Evolutionary conservation across 306 rosid species (phyloP).

Genomic region (Gleditsia sinensis): DNA sequence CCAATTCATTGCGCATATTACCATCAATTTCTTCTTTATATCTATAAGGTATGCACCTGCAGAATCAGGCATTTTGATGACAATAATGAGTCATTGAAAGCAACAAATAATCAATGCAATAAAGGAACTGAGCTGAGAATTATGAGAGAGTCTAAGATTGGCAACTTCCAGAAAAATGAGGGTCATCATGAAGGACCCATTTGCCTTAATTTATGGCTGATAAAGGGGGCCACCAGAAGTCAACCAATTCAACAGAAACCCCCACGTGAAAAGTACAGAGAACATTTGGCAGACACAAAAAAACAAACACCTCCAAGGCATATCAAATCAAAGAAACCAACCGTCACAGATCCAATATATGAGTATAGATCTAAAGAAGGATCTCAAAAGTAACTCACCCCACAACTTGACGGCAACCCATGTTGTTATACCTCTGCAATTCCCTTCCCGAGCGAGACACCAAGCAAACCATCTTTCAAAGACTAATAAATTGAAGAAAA

Average conservation of each 20-base stretch:
- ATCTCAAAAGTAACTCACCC: conserved; percentile 51
- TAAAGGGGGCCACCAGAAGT: conserved; percentile 12
- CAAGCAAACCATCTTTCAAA: conserved; percentile 63
- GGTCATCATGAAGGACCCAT: not conserved
- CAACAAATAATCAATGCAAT: not conserved
- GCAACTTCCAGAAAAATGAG: not conserved
- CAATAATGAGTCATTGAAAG: not conserved
- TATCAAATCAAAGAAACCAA: not conserved
- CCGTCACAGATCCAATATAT: not conserved
- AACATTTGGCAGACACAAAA: not conserved
- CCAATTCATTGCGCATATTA: conserved; percentile 51
- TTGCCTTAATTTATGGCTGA: no score
- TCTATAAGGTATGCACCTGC: conserved; percentile 97
- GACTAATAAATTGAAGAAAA: not conserved
- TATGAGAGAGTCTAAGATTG: not conserved
- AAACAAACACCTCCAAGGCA: not conserved
- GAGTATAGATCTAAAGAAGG: not conserved
- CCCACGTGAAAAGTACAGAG: conserved; percentile 21
- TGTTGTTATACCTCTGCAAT: conserved; percentile 76
- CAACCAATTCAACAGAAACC: not conserved
- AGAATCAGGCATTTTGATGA: conserved; percentile 15
- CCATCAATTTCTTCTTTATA: conserved; percentile 56
- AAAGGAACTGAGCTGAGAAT: not conserved
- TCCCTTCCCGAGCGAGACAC: conserved; percentile 90
- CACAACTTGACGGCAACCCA: conserved; percentile 96